Evolutionary conservation across 148 eudicot genomes (phyloP), one percentile per base, ranked within the genome.

Genomic region (Linanthus parryae): DNA sequence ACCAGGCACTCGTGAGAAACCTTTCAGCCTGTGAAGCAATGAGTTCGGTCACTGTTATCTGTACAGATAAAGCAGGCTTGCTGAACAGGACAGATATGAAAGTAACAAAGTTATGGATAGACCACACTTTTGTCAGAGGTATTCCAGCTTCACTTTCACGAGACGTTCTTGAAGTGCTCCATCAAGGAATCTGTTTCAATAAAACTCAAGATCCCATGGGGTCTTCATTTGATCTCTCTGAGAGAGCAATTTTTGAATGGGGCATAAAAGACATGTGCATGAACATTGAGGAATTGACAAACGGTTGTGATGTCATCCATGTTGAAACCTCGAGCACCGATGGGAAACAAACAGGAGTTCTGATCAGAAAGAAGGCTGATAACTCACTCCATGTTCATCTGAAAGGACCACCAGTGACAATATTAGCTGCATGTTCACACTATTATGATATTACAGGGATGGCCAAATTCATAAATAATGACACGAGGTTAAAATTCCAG

Each of bases 331-430:
- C 48, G 33, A 59, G 48, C 20, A 47, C 63, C 1, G 26, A 8
- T 2, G 48, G 48, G 55, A 59, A 59, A 26, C 17, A 47, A 31
- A 59, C 54, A 5, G 63, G 63, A 6, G 55, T 59, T 48, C 11
- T 21, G 20, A 38, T 48, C 46, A 48, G 35, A 21, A 59, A 38
- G 19, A 59, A 22, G 20, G 26, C 6, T 29, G 54, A 37, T 14
- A n/a, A 37, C 12, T 5, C 22, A 4, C 11, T 17, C 1, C 25
- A 1, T 46, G 38, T 38, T 15, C 63, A 59, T 6, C 48, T 45
- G 63, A 59, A 59, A 30, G 63, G 63, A 17, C 54, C 47, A 25
- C 54, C 63, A 8, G 63, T 47, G 47, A 59, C 48, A 55, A 48
- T 59, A 24, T 39, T 59, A 3, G 63, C 30, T 7, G 38, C 38